phyloP scores from a whole-genome alignment of 164 flowering plant genomes.

The Liquidambar formosana region DNA sequence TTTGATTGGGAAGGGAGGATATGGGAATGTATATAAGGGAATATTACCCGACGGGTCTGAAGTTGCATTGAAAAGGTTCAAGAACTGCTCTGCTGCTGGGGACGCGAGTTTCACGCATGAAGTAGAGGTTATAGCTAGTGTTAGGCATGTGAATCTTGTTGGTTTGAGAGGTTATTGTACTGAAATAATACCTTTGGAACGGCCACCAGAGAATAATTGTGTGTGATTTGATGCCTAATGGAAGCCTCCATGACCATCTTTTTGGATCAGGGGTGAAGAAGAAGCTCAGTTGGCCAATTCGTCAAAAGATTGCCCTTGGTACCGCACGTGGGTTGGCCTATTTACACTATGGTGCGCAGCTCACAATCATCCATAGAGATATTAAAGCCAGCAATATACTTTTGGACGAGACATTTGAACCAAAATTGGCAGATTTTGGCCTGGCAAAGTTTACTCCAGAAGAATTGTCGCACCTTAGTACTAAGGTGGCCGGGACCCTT shows the following conservation, averaged over 20 bases:
- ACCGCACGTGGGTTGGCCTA: constrained; percentile 25
- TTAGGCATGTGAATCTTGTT: constrained; percentile 52
- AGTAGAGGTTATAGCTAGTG: constrained; percentile 55
- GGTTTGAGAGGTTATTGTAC: constrained; percentile 48
- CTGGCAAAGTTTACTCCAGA: constrained; percentile 24
- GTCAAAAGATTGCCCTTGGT: constrained; percentile 22
- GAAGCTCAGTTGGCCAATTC: constrained; percentile 19
- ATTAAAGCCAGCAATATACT: constrained; percentile 25
- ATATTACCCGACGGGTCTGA: constrained; percentile 48
- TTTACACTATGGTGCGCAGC: constrained; percentile 22
- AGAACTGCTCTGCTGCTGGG: constrained; percentile 53
- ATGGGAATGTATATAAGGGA: constrained; percentile 75
- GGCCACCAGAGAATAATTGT: constrained; percentile 24
- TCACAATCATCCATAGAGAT: constrained; percentile 26
- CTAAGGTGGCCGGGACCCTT: constrained; percentile 25
- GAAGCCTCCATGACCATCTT: constrained; percentile 28
- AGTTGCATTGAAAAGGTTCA: constrained; percentile 73
- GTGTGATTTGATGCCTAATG: constrained; percentile 21
- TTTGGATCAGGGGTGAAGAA: constrained; percentile 1
- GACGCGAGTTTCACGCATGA: constrained; percentile 41
- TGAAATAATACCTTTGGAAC: constrained; percentile 19
- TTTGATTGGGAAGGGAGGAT: constrained; percentile 71
- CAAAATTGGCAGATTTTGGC: constrained; percentile 29
- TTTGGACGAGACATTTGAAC: constrained; percentile 23
- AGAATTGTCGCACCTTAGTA: constrained; percentile 18